Conservation (phyloP, 2,329 filamentous ascomycete genomes). For the Phyllosticta paracitricarpa region DNA sequence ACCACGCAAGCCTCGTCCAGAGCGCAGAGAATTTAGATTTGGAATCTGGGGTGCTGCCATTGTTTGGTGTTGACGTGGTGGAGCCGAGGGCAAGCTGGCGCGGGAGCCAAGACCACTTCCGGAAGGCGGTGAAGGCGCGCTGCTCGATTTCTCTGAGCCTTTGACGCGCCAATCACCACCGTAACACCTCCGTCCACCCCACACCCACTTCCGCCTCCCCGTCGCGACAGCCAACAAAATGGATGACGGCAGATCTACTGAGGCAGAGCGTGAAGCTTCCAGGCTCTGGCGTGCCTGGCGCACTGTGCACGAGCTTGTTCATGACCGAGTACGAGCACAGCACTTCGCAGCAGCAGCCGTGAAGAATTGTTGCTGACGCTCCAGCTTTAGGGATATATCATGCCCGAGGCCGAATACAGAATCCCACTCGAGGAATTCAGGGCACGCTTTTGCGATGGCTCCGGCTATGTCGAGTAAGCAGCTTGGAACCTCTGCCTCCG, state of each 20-base stretch:
- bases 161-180: constrained; percentile 2
- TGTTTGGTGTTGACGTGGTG: constrained; percentile 12
- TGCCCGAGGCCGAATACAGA: constrained; percentile 79
- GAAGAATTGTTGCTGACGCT: neutral
- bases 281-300: constrained; percentile 89
- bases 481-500: neutral
- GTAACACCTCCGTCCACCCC: neutral
- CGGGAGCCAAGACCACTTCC: constrained; percentile 10
- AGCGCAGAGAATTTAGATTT: constrained; percentile 56
- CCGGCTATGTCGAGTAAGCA: constrained; percentile 67
- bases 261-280: constrained; percentile 26
- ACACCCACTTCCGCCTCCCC: neutral
- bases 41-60: constrained; percentile 72
- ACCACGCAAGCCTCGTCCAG: constrained; percentile 38
- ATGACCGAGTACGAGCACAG: constrained; percentile 60
- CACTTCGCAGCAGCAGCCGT: neutral
- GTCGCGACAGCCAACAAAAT: constrained; percentile 12
- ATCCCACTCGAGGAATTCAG: constrained; percentile 79
- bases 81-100: neutral
- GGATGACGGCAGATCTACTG: constrained; percentile 12
- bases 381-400: constrained; percentile 68
- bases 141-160: constrained; percentile 9
- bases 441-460: constrained; percentile 57
- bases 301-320: constrained; percentile 91
- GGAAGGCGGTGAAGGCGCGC: constrained; percentile 20